Percentiles rank a stretch among this genome's conserved stretches.
Conservation (phyloP, 805 yeast species). For the Komagataella ulmi region DNA sequence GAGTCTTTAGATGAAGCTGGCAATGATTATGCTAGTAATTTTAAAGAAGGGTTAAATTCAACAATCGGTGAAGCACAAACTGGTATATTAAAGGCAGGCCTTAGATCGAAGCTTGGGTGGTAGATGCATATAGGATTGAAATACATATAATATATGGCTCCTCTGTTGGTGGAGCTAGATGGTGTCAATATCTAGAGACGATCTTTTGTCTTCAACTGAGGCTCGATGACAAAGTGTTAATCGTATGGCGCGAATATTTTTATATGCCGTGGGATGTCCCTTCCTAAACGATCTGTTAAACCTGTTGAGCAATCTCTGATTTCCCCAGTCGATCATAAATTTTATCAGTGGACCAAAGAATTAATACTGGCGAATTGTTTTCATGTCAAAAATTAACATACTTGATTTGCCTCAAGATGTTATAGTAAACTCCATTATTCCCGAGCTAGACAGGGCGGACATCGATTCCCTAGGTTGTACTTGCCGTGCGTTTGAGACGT, state of each 20-base stretch:
- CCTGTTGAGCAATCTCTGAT: neutral
- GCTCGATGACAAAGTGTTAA: no score
- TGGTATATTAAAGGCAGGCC: conserved; percentile 34
- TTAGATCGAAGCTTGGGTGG: conserved; percentile 37
- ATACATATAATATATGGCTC: no score
- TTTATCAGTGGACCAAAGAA: neutral
- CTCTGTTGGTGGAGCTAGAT: neutral
- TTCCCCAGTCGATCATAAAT: neutral
- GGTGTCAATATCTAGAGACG: neutral
- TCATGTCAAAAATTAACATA: conserved; percentile 1
- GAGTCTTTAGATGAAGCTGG: conserved; percentile 40
- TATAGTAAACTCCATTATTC: conserved; percentile 20
- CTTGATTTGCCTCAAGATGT: conserved; percentile 27
- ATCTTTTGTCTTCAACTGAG: neutral
- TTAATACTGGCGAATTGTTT: neutral
- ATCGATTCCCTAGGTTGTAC: conserved; percentile 25
- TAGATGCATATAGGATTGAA: neutral
- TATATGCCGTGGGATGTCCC: no score
- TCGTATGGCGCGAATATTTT: no score
- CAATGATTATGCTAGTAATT: conserved; percentile 41
- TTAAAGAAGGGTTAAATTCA: conserved; percentile 41
- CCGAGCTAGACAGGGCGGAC: conserved; percentile 22
- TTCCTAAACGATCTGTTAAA: no score
- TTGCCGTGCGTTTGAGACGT: conserved; percentile 20
- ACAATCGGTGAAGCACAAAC: conserved; percentile 35